These are phyloP conservation scores for Syzygium malaccense DNA, from an alignment of 441 rosid species.

Conservation along the genomic window DNA sequence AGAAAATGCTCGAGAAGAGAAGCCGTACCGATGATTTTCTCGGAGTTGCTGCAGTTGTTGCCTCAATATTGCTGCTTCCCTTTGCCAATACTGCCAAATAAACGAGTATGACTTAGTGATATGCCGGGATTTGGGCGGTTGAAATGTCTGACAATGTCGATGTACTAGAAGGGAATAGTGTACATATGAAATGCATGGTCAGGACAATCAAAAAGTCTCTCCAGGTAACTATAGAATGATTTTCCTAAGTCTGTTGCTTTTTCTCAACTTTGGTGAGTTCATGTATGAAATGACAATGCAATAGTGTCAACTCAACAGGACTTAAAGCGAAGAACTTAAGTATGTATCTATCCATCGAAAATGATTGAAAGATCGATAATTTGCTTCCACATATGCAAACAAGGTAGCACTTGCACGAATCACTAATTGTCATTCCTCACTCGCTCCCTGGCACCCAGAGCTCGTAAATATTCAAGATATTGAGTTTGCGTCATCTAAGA, in stretches of 20 bases:
- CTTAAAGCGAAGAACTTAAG: not conserved
- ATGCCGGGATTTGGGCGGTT: not conserved
- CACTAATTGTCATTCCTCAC: not conserved
- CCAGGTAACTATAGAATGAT: not conserved
- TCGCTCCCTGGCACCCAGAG: not conserved
- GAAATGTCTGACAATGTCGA: not conserved
- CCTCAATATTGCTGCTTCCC: constrained; percentile 75
- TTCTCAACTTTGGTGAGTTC: not conserved
- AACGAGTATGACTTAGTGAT: constrained; percentile 2
- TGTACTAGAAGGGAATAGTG: not conserved
- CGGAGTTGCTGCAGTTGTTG: constrained; percentile 72
- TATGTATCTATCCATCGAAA: not conserved
- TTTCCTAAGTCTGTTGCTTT: not conserved
- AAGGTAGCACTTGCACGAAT: not conserved
- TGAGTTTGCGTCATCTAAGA: not conserved
- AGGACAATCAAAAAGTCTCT: not conserved
- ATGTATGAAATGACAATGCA: not conserved
- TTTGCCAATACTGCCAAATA: constrained; percentile 71
- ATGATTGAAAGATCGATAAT: not conserved
- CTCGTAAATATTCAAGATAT: not conserved
- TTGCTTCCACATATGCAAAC: not conserved
- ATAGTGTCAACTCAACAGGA: not conserved
- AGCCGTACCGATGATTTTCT: constrained; percentile 69
- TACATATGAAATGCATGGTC: not conserved
- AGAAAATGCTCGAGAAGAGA: not conserved